phyloP scores from a whole-genome alignment of 176 grass and related monocot species.

The Carex littledalei region DNA sequence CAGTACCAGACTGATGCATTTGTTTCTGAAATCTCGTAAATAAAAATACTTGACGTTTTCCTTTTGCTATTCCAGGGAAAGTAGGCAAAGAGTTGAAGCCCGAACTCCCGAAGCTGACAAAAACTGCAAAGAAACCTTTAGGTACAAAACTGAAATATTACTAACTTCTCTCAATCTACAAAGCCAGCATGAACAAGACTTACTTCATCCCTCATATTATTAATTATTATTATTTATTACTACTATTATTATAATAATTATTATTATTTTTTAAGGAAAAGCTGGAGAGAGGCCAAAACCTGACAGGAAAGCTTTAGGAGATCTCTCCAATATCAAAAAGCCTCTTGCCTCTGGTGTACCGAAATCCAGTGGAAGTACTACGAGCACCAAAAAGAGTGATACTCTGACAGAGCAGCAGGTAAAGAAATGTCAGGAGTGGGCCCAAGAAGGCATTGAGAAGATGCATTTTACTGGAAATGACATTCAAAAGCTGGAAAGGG shows the following conservation, averaged over 20 bases:
- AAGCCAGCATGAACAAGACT: background rate
- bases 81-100: background rate
- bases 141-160: background rate
- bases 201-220: background rate
- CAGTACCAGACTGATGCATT: background rate
- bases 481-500: background rate
- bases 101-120: background rate
- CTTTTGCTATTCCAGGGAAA: slow-evolving; percentile 4
- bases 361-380: background rate
- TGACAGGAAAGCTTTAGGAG: slow-evolving; percentile 11
- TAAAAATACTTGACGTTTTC: background rate
- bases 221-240: background rate
- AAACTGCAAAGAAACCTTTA: slow-evolving; percentile 14
- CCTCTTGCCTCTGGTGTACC: background rate
- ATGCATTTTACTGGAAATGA: slow-evolving; percentile 17
- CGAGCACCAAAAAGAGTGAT: slow-evolving; percentile 1
- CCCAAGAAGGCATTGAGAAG: slow-evolving; percentile 8
- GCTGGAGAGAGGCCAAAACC: background rate
- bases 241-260: background rate
- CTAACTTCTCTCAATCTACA: background rate
- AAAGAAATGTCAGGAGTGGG: slow-evolving; percentile 14
- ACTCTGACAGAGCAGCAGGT: background rate
- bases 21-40: background rate
- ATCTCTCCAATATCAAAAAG: slow-evolving; percentile 18
- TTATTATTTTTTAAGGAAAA: slow-evolving; percentile 3